Percentiles rank a stretch among this genome's conserved stretches.
Conservation (phyloP, 495 filamentous ascomycete species). For the Xylaria telfairii region DNA sequence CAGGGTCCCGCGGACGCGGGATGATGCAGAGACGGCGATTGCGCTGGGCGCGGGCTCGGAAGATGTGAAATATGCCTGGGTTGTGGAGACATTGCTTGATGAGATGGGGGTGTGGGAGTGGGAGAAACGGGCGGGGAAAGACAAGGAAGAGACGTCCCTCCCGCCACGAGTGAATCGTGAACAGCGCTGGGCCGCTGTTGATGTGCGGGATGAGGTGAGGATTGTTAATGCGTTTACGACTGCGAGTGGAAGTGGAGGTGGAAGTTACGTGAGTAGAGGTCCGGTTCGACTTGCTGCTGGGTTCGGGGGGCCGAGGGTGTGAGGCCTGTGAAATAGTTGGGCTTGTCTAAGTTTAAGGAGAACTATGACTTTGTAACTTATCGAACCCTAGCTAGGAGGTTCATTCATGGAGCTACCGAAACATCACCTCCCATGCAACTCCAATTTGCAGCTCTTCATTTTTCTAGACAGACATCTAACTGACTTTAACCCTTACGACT, state of each 20-base stretch:
- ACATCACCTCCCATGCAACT: neutral
- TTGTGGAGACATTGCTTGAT: constrained; percentile 54
- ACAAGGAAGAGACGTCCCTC: constrained; percentile 27
- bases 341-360: neutral
- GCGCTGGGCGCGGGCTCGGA: neutral
- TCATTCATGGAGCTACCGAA: neutral
- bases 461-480: neutral
- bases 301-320: constrained; percentile 29
- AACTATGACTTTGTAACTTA: neutral
- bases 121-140: constrained; percentile 9
- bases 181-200: constrained; percentile 52
- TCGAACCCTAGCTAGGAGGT: neutral
- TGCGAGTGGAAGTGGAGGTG: neutral
- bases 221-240: constrained; percentile 38
- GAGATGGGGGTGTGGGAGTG: constrained; percentile 44
- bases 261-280: constrained; percentile 17
- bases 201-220: constrained; percentile 38
- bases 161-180: constrained; percentile 36
- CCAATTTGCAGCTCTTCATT: neutral
- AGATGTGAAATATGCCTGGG: constrained; percentile 37
- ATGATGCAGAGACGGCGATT: constrained; percentile 30
- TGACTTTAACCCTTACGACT: neutral
- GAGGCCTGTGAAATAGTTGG: neutral
- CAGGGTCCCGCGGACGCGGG: constrained; percentile 38
- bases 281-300: constrained; percentile 30